Conservation (phyloP, 371 early-diverging fungal species). For the Funneliformis caledonium region DNA sequence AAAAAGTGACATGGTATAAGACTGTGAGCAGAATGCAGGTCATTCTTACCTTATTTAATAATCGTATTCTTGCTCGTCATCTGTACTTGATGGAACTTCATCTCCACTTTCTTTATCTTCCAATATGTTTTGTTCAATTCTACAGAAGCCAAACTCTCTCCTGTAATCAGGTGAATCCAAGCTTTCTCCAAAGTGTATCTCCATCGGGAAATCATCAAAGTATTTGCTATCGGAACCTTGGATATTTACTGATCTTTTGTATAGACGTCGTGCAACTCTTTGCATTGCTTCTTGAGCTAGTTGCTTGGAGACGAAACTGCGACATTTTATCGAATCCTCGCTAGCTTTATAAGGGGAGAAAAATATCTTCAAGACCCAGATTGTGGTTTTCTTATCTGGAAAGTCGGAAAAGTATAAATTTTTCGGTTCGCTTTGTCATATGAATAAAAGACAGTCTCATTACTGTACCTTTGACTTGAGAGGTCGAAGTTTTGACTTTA, state of each 20-base stretch:
- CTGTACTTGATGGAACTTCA: slow-evolving; percentile 11
- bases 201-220: not conserved
- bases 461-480: too few species aligned
- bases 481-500: too few species aligned
- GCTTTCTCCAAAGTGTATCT: slow-evolving; percentile 29
- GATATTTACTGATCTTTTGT: slow-evolving; percentile 6
- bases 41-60: not conserved
- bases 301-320: slow-evolving; percentile 6
- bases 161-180: slow-evolving; percentile 8
- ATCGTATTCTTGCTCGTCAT: slow-evolving; percentile 24
- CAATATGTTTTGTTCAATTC: slow-evolving; percentile 6
- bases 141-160: slow-evolving; percentile 25
- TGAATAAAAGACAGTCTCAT: too few species aligned
- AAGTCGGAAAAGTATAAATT: too few species aligned
- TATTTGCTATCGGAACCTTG: slow-evolving; percentile 18
- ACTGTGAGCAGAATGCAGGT: too few species aligned
- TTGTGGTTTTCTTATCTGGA: too few species aligned
- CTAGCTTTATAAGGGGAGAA: too few species aligned
- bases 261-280: slow-evolving; percentile 21
- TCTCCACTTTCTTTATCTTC: slow-evolving; percentile 18
- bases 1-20: too few species aligned
- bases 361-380: too few species aligned
- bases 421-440: too few species aligned
- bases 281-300: slow-evolving; percentile 29
- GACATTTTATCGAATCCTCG: too few species aligned